Evolutionary conservation across 163 green algal species (phyloP).

Genomic region (Coccomyxa subellipsoidea): DNA sequence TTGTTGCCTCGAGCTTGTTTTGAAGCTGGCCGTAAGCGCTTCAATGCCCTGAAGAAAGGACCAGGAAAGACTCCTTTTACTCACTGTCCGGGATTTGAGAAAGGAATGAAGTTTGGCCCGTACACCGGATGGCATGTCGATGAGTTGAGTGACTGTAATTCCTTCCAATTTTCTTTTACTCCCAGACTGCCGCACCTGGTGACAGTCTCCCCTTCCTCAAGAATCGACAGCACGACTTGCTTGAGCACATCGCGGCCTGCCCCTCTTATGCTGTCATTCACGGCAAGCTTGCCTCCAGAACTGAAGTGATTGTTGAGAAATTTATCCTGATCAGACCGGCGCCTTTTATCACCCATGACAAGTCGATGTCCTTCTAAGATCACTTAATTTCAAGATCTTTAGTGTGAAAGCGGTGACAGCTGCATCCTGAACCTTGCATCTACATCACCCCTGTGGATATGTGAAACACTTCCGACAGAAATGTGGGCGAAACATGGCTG

Average conservation of each 20-base stretch:
- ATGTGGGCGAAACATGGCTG: not conserved
- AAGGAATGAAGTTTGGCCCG: no score
- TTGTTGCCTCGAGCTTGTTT: not conserved
- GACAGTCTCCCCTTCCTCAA: not conserved
- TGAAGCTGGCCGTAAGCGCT: not conserved
- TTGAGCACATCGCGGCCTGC: not conserved
- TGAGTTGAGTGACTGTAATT: no score
- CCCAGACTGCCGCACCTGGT: not conserved
- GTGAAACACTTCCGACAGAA: not conserved
- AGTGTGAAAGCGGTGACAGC: no score
- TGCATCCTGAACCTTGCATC: not conserved
- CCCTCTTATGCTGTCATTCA: constrained; percentile 3
- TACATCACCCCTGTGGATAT: not conserved
- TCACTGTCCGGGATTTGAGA: not conserved
- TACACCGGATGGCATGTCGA: no score
- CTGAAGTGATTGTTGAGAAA: not conserved
- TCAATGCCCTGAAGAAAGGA: not conserved
- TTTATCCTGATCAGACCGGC: not conserved
- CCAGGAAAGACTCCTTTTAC: not conserved
- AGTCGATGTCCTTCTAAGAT: not conserved
- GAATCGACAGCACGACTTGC: not conserved
- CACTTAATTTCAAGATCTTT: no score
- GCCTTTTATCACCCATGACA: not conserved
- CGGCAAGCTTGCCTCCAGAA: not conserved
- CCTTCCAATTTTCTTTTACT: not conserved